phyloP scores from a whole-genome alignment of 2,329 filamentous ascomycete genomes.

The Alternaria arbusti region DNA sequence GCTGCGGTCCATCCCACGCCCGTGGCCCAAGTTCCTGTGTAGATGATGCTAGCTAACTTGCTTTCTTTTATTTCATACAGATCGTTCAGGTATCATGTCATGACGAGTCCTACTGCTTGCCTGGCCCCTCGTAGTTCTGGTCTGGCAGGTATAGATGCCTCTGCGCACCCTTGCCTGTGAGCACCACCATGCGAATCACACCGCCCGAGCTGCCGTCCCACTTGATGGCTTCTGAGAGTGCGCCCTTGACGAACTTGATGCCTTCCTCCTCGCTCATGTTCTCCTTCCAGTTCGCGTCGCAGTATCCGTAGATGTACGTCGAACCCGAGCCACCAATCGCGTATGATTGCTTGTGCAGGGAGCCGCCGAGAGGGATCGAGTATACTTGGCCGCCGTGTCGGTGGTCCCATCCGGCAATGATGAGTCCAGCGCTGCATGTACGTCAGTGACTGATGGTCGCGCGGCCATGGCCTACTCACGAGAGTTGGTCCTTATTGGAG shows the following conservation, averaged over 20 bases:
- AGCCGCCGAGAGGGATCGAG: slow-evolving; percentile 94
- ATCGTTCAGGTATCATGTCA: slow-evolving; percentile 12
- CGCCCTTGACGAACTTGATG: slow-evolving; percentile 88
- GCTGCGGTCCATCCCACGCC: slow-evolving; percentile 11
- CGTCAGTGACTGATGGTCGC: slow-evolving; percentile 21
- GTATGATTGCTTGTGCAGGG: slow-evolving; percentile 95
- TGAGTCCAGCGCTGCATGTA: slow-evolving; percentile 79
- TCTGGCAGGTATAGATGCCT: slow-evolving; percentile 96
- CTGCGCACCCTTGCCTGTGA: slow-evolving; percentile 87
- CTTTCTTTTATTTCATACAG: slow-evolving; percentile 3
- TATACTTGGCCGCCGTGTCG: slow-evolving; percentile 96
- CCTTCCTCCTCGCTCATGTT: slow-evolving; percentile 92
- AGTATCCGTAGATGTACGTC: slow-evolving; percentile 99
- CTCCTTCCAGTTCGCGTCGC: slow-evolving; percentile 94
- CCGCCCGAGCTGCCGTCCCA: slow-evolving; percentile 99
- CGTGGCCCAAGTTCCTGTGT: slow-evolving; percentile 10
- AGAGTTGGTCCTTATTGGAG: slow-evolving; percentile 91
- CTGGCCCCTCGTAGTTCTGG: slow-evolving; percentile 77
- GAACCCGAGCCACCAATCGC: slow-evolving; percentile 96
- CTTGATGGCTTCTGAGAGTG: slow-evolving; percentile 93
- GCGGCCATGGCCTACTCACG: slow-evolving; percentile 62
- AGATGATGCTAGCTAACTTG: slow-evolving; percentile 1
- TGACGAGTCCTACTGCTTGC: slow-evolving; percentile 52
- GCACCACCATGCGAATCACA: slow-evolving; percentile 96
- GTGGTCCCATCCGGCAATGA: slow-evolving; percentile 97